phyloP scores from a whole-genome alignment of 2,329 filamentous ascomycete species.

The Monosporascus sp. region DNA sequence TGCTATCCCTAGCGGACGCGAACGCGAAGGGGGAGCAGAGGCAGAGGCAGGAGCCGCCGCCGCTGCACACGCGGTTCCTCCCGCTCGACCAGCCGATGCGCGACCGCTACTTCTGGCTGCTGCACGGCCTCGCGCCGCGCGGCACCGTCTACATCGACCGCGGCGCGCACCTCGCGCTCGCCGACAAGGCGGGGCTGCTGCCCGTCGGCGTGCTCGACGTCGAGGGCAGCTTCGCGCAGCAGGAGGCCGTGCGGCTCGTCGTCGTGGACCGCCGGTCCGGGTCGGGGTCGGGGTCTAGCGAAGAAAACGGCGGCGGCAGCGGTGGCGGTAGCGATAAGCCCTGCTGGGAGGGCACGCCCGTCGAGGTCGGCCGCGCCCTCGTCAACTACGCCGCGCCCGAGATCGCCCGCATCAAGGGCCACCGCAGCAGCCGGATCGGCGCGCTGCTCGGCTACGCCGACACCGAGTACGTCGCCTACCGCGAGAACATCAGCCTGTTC shows the following conservation, averaged over 20 bases:
- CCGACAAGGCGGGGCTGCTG: slow-evolving; percentile 79
- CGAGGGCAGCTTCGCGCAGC: slow-evolving; percentile 81
- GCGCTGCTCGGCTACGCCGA: slow-evolving; percentile 83
- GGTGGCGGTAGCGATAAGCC: slow-evolving; percentile 18
- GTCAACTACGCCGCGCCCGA: slow-evolving; percentile 91
- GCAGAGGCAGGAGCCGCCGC: slow-evolving; percentile 31
- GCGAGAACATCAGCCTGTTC: slow-evolving; percentile 82
- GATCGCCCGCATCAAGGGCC: slow-evolving; percentile 77
- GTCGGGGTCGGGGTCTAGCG: slow-evolving; percentile 19
- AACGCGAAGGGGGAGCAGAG: too few species aligned
- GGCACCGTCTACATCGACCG: slow-evolving; percentile 89
- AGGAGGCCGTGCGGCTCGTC: slow-evolving; percentile 84
- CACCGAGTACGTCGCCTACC: slow-evolving; percentile 85
- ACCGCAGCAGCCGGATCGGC: slow-evolving; percentile 76
- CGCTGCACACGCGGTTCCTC: slow-evolving; percentile 89
- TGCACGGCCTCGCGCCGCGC: slow-evolving; percentile 86
- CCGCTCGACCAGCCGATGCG: slow-evolving; percentile 79
- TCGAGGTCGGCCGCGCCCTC: slow-evolving; percentile 80
- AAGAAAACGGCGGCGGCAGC: not conserved
- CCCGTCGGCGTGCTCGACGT: slow-evolving; percentile 89
- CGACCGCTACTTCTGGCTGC: slow-evolving; percentile 94
- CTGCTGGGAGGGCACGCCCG: slow-evolving; percentile 46
- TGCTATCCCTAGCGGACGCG: slow-evolving; percentile 30
- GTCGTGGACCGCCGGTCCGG: slow-evolving; percentile 61
- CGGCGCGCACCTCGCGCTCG: slow-evolving; percentile 77